Percentiles rank a stretch among this genome's conserved stretches.
Evolutionary conservation across 106 monocot genomes (phyloP).

Genomic region (Dioscorea zingiberensis): DNA sequence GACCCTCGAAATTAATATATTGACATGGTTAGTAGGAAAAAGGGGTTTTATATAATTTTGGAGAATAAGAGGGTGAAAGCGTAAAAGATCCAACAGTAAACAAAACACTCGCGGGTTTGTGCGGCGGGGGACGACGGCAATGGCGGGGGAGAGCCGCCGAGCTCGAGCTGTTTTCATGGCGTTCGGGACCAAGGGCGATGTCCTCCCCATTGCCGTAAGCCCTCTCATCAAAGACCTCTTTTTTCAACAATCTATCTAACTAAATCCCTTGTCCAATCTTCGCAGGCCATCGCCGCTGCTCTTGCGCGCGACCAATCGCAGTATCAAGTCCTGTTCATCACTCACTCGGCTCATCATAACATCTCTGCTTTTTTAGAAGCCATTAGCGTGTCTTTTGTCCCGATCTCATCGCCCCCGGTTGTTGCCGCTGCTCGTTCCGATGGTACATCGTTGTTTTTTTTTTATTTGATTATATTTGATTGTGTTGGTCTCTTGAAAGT

Average conservation of each 20-base stretch:
- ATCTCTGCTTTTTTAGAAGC: constrained; percentile 23
- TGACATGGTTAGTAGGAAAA: too few relatives aligned
- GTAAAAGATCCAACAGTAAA: too few relatives aligned
- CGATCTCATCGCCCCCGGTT: constrained; percentile 51
- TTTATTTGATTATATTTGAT: constrained; percentile 14
- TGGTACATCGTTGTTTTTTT: not conserved
- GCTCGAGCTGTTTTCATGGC: constrained; percentile 95
- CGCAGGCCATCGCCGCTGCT: constrained; percentile 67
- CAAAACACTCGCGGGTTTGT: too few relatives aligned
- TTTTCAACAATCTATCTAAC: not conserved
- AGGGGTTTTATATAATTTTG: too few relatives aligned
- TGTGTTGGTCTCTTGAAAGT: not conserved
- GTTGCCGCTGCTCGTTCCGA: constrained; percentile 23
- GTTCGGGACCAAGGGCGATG: constrained; percentile 93
- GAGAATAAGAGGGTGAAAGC: too few relatives aligned
- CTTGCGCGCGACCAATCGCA: constrained; percentile 36
- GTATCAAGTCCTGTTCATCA: constrained; percentile 55
- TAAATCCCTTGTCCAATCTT: not conserved
- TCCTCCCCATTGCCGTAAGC: constrained; percentile 70
- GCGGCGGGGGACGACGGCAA: not conserved
- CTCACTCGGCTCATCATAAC: constrained; percentile 80
- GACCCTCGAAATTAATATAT: too few relatives aligned
- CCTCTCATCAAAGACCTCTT: not conserved
- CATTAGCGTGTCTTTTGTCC: constrained; percentile 44
- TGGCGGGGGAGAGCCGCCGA: constrained; percentile 4